Base-by-base conservation (phyloP, 2,329 filamentous ascomycete genomes). In the Pseudogymnoascus sp. region DNA sequence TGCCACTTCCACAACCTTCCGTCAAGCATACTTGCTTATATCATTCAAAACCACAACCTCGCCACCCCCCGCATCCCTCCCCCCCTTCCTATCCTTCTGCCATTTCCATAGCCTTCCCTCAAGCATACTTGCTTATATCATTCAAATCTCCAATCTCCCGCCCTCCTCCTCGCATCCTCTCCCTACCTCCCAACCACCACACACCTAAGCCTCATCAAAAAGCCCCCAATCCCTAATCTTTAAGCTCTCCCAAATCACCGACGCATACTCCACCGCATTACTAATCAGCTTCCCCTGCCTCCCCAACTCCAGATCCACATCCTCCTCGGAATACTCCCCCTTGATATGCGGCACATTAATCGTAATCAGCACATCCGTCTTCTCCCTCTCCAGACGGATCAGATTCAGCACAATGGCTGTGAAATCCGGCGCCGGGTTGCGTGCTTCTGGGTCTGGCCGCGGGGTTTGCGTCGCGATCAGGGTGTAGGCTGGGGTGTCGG, bases 261-360 rank as follows among this genome's bases (percentile, higher is more conserved):
- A 80, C 3, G 85, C 85, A 72, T 88, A 86, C 72, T 90, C 88
- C 38, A 88, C 83, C 5, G 83, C 83, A 69, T 88, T 82, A 61
- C 87, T 88, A 70, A 90, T 87, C 67, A 90, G 77, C 74, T 85
- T 82, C 3, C 87, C 89, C 71, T 83, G 82, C 72, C 83, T 86
- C 14, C 86, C 86, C 63, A 85, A 75, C 71, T 85, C 81, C 63
- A 87, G 76, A 71, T 90, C 85, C 14, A 93, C 84, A 34, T 91
- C 87, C 7, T 88, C 87, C 74, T 87, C 84, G 69, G 87, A 80
- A 72, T 91, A 91, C 74, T 89, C 85, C 66, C 88, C 87, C 69
- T 84, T 82, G 68, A 91, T 88, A 72, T 95, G 88, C 28, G 93
- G 93, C 59, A 96, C 89, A 75, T 96, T 97, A 72, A 96, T 85